Percentiles rank a stretch among this genome's conserved stretches.
These are phyloP conservation scores for Rhynchospora tenuis DNA, from an alignment of 176 grass and related monocot genomes.

Conservation along the genomic window DNA sequence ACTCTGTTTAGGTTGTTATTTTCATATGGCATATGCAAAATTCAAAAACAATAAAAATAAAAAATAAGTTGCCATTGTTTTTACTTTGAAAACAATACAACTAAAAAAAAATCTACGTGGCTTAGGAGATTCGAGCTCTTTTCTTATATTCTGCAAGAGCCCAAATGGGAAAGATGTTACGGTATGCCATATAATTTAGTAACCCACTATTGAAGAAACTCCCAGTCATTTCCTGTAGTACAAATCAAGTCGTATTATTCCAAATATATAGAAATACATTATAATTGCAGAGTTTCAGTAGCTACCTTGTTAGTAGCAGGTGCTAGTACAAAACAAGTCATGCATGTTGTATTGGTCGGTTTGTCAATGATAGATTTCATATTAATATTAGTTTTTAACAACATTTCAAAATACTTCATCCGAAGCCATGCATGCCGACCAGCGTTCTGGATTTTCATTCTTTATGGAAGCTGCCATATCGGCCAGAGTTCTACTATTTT, in stretches of 20 bases:
- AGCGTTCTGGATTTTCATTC: no score
- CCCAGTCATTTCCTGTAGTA: slow-evolving; percentile 59
- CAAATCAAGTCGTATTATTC: background rate
- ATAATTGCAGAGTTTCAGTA: background rate
- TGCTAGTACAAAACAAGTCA: background rate
- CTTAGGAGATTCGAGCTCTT: background rate
- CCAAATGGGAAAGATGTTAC: slow-evolving; percentile 87
- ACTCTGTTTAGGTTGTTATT: background rate
- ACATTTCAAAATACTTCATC: no score
- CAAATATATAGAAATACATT: background rate
- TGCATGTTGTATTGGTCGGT: background rate
- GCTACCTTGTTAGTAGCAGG: background rate
- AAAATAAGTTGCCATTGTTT: background rate
- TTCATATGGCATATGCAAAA: background rate
- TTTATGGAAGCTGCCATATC: no score
- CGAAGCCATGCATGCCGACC: no score
- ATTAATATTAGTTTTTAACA: no score
- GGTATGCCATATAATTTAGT: slow-evolving; percentile 55
- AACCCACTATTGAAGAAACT: slow-evolving; percentile 53
- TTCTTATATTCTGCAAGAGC: slow-evolving; percentile 69
- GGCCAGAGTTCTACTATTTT: no score
- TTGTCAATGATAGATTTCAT: background rate
- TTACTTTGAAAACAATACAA: background rate
- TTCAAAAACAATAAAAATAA: no score
- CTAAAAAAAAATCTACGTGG: background rate